Percentiles rank a stretch among this genome's conserved stretches.
Evolutionary conservation across 352 stramenopile genomes (phyloP).

Genomic region (Albugo candida): DNA sequence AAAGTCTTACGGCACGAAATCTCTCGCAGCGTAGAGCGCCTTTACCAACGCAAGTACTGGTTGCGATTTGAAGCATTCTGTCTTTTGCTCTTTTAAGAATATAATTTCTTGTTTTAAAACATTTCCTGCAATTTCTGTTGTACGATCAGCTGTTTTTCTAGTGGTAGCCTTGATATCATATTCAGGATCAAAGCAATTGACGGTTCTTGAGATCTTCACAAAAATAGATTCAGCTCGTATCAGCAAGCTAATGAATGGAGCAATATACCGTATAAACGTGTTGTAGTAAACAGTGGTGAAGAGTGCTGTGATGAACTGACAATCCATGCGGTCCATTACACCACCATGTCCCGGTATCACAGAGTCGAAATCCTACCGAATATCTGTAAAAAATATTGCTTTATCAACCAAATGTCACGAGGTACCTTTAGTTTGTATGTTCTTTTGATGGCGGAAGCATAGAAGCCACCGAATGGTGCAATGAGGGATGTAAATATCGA

Average conservation of each 20-base stretch:
- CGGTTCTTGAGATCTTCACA: too few species aligned
- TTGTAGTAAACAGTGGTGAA: constrained; percentile 90
- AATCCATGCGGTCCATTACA: constrained; percentile 96
- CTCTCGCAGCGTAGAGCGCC: too few species aligned
- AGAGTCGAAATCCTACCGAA: constrained; percentile 86
- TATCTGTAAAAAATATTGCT: neutral
- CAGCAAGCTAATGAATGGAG: neutral
- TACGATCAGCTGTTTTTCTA: too few species aligned
- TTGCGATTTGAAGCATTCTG: too few species aligned
- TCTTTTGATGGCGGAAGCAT: constrained; percentile 97
- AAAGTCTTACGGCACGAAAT: too few species aligned
- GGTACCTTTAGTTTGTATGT: constrained; percentile 93
- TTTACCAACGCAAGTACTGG: too few species aligned
- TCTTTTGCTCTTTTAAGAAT: too few species aligned
- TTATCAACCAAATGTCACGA: neutral
- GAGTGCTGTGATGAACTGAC: constrained; percentile 88
- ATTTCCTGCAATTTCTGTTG: too few species aligned
- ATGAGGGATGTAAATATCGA: constrained; percentile 94
- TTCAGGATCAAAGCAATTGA: too few species aligned
- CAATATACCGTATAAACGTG: constrained; percentile 84
- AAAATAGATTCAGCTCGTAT: too few species aligned
- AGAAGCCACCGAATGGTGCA: constrained; percentile 98
- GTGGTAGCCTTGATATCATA: too few species aligned
- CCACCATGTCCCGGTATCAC: constrained; percentile 96
- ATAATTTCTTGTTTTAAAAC: too few species aligned